Base-by-base conservation (phyloP, 2,329 filamentous ascomycete species). In the Colletotrichum chrysophilum region DNA sequence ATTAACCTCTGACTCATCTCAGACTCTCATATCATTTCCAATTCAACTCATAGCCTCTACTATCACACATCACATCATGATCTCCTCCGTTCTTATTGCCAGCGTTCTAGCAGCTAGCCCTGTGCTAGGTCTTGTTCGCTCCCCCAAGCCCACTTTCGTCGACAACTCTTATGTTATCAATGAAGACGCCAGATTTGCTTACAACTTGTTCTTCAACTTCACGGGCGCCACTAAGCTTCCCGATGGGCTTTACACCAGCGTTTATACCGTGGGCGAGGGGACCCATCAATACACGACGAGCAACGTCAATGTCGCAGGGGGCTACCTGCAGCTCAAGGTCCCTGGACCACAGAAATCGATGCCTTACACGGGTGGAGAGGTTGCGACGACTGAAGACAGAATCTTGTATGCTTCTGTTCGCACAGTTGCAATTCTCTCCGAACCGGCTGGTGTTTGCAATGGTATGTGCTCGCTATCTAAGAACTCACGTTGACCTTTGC, bases 381-480 rank as follows among this genome's bases (percentile, higher is more conserved):
- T 67, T 14, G 43, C 18, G 3, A 67, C 65, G 18, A 34, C 26
- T 21, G 12, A 55, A 9, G 12, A 55, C 0, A 36, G 34, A 6
- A 67, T 67, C 7, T 48, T 56, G 4, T 67, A 67, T 6, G 65
- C 43, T 16, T 81, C 80, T 38, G 79, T 82, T 9, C 75, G 81
- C n/a, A 81, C 80, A 3, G 76, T 77, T 2, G 81, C 81, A 1
- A 82, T 82, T 14, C 68, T 82, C 1, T 79, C 68, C 0, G 79
- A 81, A 5, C 77, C 80, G 61, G 70, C 78, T 55, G 81, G 81
- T 38, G 80, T 82, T 48, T 82, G 80, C 77, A 82, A 82, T 7
- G 81, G 81, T 81, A 71, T 8, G 75, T 38, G 1, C 18, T 34
- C 36, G 10, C 1, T 6, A 21, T 32, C 5, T n/a, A 30, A 1